A percentile compares a stretch with the other conserved stretches of the same genome.
Conservation (phyloP, 2,329 filamentous ascomycete species). For the Penicillium olsonii region DNA sequence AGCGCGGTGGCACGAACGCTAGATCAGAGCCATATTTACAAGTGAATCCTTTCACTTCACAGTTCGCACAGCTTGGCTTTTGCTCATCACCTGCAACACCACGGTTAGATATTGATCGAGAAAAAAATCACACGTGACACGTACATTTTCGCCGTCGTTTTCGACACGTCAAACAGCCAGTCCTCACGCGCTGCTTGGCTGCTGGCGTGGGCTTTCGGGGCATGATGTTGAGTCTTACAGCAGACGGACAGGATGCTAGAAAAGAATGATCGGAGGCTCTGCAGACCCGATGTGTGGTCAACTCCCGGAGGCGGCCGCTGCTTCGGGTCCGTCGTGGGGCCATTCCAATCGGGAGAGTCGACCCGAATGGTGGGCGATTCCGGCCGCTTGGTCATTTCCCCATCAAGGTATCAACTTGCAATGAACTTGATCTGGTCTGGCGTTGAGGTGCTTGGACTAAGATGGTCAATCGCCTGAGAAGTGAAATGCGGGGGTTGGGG, state of each 20-base stretch:
- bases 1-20: constrained; percentile 22
- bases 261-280: constrained; percentile 21
- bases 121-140: constrained; percentile 4
- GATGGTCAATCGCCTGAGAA: no score
- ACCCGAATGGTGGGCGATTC: constrained; percentile 2
- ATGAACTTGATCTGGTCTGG: no score
- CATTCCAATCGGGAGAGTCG: constrained; percentile 4
- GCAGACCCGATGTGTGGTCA: constrained; percentile 9
- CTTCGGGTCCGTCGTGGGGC: constrained; percentile 12
- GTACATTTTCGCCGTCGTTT: constrained; percentile 29
- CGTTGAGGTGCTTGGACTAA: no score
- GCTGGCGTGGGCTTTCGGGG: constrained; percentile 25
- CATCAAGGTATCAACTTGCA: no score
- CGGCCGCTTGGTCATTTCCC: neutral
- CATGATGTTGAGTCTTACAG: constrained; percentile 18
- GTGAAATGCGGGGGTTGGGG: no score
- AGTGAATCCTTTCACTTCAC: constrained; percentile 24
- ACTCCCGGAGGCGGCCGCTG: constrained; percentile 13
- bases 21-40: constrained; percentile 28
- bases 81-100: constrained; percentile 24
- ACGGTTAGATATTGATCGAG: neutral
- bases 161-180: constrained; percentile 28
- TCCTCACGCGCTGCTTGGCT: constrained; percentile 28
- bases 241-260: constrained; percentile 8
- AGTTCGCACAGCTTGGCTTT: constrained; percentile 28